A percentile compares a stretch with the other conserved stretches of the same genome.
Evolutionary conservation across 2,329 filamentous ascomycete genomes (phyloP).

Genomic region (Phialemonium atrogriseum): DNA sequence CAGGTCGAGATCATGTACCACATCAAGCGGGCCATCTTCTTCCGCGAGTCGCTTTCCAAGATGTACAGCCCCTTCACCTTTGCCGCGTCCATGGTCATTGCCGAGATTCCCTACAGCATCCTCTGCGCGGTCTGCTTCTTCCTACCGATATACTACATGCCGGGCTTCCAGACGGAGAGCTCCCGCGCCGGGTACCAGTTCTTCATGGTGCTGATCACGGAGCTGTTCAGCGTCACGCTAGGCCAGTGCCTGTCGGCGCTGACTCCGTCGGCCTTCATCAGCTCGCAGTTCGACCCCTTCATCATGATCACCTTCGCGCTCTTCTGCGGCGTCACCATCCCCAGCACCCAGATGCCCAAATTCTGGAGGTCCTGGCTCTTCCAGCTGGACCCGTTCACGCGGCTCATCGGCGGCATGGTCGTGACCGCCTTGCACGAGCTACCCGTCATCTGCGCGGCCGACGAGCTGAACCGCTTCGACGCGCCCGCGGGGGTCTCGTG

Average conservation of each 20-base stretch:
- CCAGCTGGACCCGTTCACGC: slow-evolving; percentile 74
- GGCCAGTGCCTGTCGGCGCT: slow-evolving; percentile 69
- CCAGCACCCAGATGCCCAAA: slow-evolving; percentile 64
- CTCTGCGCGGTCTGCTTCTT: slow-evolving; percentile 77
- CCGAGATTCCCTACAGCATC: slow-evolving; percentile 77
- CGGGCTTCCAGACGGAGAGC: slow-evolving; percentile 56
- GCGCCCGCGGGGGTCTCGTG: slow-evolving; percentile 60
- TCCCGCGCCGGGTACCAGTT: slow-evolving; percentile 77
- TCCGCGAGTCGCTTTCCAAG: slow-evolving; percentile 77
- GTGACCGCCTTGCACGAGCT: slow-evolving; percentile 65
- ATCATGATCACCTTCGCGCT: slow-evolving; percentile 74
- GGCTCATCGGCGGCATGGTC: slow-evolving; percentile 72
- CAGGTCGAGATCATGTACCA: slow-evolving; percentile 83
- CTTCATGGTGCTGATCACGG: slow-evolving; percentile 74
- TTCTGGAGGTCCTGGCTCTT: slow-evolving; percentile 80
- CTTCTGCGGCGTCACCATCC: slow-evolving; percentile 83
- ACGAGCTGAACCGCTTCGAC: slow-evolving; percentile 60
- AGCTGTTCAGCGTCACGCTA: slow-evolving; percentile 75
- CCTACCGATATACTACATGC: slow-evolving; percentile 77
- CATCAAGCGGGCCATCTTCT: slow-evolving; percentile 71
- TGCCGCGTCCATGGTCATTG: slow-evolving; percentile 66
- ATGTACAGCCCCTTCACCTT: slow-evolving; percentile 80
- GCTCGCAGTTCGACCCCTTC: slow-evolving; percentile 72
- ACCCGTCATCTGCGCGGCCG: slow-evolving; percentile 48
- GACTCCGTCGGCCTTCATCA: slow-evolving; percentile 72